A percentile compares a stretch with the other conserved stretches of the same genome.
Conservation (phyloP, 2,329 filamentous ascomycete genomes). For the Rhynchosporium graminicola region DNA sequence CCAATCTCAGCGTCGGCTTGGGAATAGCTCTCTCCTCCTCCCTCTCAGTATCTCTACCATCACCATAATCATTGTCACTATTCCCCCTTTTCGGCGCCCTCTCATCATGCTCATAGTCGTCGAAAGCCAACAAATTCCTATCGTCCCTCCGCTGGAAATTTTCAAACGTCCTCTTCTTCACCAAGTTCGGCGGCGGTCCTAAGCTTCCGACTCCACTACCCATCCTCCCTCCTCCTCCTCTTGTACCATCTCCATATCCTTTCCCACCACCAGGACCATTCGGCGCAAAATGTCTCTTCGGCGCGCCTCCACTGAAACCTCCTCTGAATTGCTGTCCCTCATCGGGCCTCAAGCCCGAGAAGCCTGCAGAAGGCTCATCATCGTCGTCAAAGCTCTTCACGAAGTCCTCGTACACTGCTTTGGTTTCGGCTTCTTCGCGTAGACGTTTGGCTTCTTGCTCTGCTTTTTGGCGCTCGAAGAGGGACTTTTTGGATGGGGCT, state of each 20-base stretch:
- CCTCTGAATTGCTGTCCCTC: slow-evolving; percentile 27
- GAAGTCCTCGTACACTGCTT: slow-evolving; percentile 84
- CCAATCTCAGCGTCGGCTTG: slow-evolving; percentile 62
- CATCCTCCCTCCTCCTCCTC: slow-evolving; percentile 44
- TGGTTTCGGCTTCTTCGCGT: slow-evolving; percentile 83
- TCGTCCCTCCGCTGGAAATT: slow-evolving; percentile 45
- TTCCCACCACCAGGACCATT: slow-evolving; percentile 35
- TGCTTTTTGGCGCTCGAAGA: slow-evolving; percentile 85
- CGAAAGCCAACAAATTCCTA: slow-evolving; percentile 38
- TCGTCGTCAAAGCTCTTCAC: slow-evolving; percentile 74
- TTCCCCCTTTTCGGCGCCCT: slow-evolving; percentile 31
- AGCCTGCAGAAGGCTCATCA: slow-evolving; percentile 41
- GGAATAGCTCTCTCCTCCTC: slow-evolving; percentile 59
- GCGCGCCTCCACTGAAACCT: slow-evolving; percentile 40
- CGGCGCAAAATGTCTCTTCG: slow-evolving; percentile 64
- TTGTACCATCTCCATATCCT: slow-evolving; percentile 22
- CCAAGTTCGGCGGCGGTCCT: slow-evolving; percentile 53
- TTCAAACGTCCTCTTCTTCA: slow-evolving; percentile 57
- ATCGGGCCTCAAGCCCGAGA: slow-evolving; percentile 24
- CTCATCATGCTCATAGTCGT: slow-evolving; percentile 38
- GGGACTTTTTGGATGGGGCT: slow-evolving; percentile 78
- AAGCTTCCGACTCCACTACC: slow-evolving; percentile 62
- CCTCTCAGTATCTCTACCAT: slow-evolving; percentile 43
- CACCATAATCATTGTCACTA: slow-evolving; percentile 42
- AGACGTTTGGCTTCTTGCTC: slow-evolving; percentile 86